A percentile compares a stretch with the other conserved stretches of the same genome.
Conservation (phyloP, 306 rosid species). For the Prunus mira region DNA sequence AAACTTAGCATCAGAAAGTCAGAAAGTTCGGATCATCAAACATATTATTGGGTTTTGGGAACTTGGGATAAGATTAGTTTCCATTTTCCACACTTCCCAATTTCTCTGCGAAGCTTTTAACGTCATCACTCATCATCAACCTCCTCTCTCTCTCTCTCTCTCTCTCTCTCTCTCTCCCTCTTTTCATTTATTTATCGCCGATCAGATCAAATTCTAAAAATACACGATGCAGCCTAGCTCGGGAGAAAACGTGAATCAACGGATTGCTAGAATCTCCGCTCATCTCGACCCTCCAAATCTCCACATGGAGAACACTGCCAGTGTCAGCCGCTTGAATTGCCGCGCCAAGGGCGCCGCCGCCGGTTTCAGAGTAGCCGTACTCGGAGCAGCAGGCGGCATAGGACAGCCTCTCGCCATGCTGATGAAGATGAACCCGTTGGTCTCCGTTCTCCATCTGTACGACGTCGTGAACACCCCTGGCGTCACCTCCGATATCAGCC, state of each 20-base stretch:
- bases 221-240: conserved; percentile 37
- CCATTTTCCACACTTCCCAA: conserved; percentile 38
- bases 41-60: neutral
- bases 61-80: conserved; percentile 11
- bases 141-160: too few species aligned
- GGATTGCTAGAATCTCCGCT: conserved; percentile 60
- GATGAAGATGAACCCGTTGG: conserved; percentile 90
- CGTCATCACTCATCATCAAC: conserved; percentile 15
- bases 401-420: conserved; percentile 88
- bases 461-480: conserved; percentile 94
- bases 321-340: conserved; percentile 44
- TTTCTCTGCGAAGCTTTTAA: conserved; percentile 5
- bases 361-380: conserved; percentile 86
- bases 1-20: neutral
- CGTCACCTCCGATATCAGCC: conserved; percentile 94
- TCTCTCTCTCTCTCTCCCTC: neutral
- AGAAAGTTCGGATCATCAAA: neutral
- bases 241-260: conserved; percentile 26
- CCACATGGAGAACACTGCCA: conserved; percentile 44
- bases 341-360: conserved; percentile 92
- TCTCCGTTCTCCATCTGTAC: conserved; percentile 89
- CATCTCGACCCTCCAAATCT: conserved; percentile 56
- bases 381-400: conserved; percentile 97
- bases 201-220: neutral
- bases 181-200: neutral